A percentile compares a stretch with the other conserved stretches of the same genome.
These are phyloP conservation scores for Botrytis tulipae DNA, from an alignment of 2,329 filamentous ascomycete species.

Conservation along the genomic window DNA sequence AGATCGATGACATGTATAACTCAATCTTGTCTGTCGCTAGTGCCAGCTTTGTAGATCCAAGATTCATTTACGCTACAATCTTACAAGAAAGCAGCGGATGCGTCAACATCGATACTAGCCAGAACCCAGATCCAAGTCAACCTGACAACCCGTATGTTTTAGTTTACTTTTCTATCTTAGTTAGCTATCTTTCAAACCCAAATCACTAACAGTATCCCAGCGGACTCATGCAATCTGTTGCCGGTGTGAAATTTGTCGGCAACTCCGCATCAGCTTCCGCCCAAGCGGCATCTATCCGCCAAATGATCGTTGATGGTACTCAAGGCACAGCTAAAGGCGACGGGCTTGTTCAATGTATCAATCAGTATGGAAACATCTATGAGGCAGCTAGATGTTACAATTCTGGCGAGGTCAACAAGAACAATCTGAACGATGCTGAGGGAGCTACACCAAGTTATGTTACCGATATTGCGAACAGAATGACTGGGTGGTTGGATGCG, in stretches of 20 bases:
- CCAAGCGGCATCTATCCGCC: constrained; percentile 29
- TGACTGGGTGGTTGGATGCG: constrained; percentile 21
- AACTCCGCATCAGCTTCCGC: constrained; percentile 27
- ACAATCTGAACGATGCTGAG: constrained; percentile 31
- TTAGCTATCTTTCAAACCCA: too few relatives aligned
- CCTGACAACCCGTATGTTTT: constrained; percentile 22
- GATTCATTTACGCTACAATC: constrained; percentile 39
- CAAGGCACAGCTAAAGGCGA: constrained; percentile 33
- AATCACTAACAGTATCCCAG: constrained; percentile 13
- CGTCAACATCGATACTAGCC: constrained; percentile 34
- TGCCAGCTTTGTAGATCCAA: constrained; percentile 34
- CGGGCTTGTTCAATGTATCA: constrained; percentile 33
- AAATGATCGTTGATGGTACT: constrained; percentile 38
- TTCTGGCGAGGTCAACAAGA: constrained; percentile 34
- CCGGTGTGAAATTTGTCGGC: constrained; percentile 28
- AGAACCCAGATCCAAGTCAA: constrained; percentile 21
- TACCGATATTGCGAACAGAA: constrained; percentile 37
- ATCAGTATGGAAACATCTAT: constrained; percentile 36
- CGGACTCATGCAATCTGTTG: constrained; percentile 35
- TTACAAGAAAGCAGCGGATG: constrained; percentile 38
- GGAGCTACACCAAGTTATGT: constrained; percentile 36
- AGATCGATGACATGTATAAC: constrained; percentile 30
- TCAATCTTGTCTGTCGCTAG: constrained; percentile 32
- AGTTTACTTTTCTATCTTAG: background rate
- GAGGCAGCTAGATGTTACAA: constrained; percentile 37